A percentile compares a stretch with the other conserved stretches of the same genome.
These are phyloP conservation scores for Lanmaoa pseudosensibilis DNA, from an alignment of 768 basidiomycete genomes.

Conservation along the genomic window DNA sequence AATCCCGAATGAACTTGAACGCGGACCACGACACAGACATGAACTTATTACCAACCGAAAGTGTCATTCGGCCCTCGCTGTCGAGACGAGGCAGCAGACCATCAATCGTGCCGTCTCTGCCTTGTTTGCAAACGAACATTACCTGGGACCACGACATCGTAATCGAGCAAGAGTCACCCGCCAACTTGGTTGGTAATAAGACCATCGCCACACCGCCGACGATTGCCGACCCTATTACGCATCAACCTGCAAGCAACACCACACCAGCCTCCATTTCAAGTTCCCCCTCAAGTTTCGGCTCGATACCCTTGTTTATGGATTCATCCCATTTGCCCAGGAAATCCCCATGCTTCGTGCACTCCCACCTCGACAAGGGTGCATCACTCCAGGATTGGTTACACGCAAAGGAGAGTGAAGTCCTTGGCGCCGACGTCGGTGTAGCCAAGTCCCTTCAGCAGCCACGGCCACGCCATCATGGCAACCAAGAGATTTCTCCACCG, in stretches of 20 bases:
- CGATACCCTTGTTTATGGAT: constrained; percentile 30
- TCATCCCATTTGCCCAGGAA: constrained; percentile 27
- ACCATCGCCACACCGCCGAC: constrained; percentile 21
- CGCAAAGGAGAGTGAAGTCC: constrained; percentile 28
- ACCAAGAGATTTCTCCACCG: constrained; percentile 6
- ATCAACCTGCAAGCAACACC: constrained; percentile 9
- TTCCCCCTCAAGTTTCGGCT: constrained; percentile 29
- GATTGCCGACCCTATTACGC: constrained; percentile 19
- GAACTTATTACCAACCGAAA: constrained; percentile 11
- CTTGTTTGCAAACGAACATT: constrained; percentile 34
- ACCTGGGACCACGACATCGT: constrained; percentile 38
- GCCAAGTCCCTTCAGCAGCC: constrained; percentile 47
- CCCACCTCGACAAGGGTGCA: constrained; percentile 79
- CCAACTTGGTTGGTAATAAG: constrained; percentile 19
- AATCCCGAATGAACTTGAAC: constrained; percentile 22
- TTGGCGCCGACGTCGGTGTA: constrained; percentile 45
- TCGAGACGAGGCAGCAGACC: constrained; percentile 37
- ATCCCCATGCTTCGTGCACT: constrained; percentile 93
- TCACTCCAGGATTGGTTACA: constrained; percentile 77
- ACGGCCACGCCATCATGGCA: constrained; percentile 8
- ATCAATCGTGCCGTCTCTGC: constrained; percentile 25
- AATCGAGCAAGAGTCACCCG: constrained; percentile 34
- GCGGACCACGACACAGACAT: constrained; percentile 13
- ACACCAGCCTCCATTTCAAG: constrained; percentile 27
- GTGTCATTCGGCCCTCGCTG: constrained; percentile 37